Evolutionary conservation across 352 stramenopile genomes (phyloP), one percentile per base, ranked within the genome.

Genomic region (Hyaloperonospora arabidopsidis): DNA sequence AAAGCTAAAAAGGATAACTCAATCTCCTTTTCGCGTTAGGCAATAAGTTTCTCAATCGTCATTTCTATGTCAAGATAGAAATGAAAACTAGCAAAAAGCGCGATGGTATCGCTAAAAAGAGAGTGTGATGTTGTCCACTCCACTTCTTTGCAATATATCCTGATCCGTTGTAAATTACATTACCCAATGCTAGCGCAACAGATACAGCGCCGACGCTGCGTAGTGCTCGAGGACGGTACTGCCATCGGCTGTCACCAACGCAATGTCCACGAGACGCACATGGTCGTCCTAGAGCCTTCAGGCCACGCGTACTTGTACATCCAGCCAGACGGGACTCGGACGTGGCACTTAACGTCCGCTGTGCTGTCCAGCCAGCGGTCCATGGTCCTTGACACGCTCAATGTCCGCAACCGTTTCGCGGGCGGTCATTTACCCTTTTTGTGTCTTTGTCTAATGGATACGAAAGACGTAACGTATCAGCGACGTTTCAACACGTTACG

Each of bases 251-350:
- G 67, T 57, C 86, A 84, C 65, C 63, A 60, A 38, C 53, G 57
- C 40, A 58, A 58, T 53, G 41, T 28, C 6, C 75, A 86, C 52
- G 76, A 79, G 62, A 84, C 73, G 40, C 71, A 81, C 61, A 72
- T 63, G 2, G 41, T 89, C n/a, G 67, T 87, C 39, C 51, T 89
- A 7, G 79, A 87, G 56, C 57, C 68, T 21, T 72, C 75, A 8
- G 70, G 72, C 10, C 74, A 85, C 58, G 55, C 69, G 34, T 89
- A 84, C 61, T 69, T 76, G 65, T 78, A 78, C 44, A 69, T 86
- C 10, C 62, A 61, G 2, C 73, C 76, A 1, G 56, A 69, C 35
- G 79, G 76, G 18, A 65, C 61, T 34, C 63, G 67, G 36, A 70
- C 76, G 54, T 59, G 76, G 8, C 79, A 89, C 50, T 54, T 89